A percentile compares a stretch with the other conserved stretches of the same genome.
These are phyloP conservation scores for Aspergillus neotritici DNA, from an alignment of 2,329 filamentous ascomycete species.

Conservation along the genomic window DNA sequence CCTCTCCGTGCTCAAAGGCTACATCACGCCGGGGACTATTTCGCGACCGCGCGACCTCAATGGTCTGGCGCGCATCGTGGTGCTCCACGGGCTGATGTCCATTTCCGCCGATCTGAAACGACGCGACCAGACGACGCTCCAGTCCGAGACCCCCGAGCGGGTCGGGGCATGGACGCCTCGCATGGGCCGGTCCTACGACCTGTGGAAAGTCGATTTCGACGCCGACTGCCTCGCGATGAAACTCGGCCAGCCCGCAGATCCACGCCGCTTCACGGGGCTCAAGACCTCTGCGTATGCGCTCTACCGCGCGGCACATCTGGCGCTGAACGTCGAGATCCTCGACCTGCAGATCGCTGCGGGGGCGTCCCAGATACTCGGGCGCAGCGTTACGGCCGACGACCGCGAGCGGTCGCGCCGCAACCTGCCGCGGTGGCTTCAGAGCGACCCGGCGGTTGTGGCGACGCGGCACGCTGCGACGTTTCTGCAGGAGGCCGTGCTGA, in stretches of 20 bases:
- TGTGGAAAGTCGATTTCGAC: slow-evolving; percentile 57
- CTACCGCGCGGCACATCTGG: slow-evolving; percentile 54
- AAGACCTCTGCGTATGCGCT: slow-evolving; percentile 49
- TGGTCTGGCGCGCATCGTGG: slow-evolving; percentile 48
- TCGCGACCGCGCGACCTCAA: slow-evolving; percentile 42
- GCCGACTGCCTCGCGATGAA: slow-evolving; percentile 42
- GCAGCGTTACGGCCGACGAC: slow-evolving; percentile 47
- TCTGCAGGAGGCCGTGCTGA: slow-evolving; percentile 46
- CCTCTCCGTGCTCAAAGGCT: slow-evolving; percentile 51
- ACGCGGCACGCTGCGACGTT: slow-evolving; percentile 51
- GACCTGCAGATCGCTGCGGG: slow-evolving; percentile 60
- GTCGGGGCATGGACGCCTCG: slow-evolving; percentile 48
- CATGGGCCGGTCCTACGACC: slow-evolving; percentile 49
- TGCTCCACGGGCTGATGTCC: slow-evolving; percentile 59
- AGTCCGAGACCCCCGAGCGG: slow-evolving; percentile 35
- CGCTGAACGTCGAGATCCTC: slow-evolving; percentile 54
- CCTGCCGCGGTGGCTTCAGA: slow-evolving; percentile 18
- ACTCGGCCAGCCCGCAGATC: slow-evolving; percentile 26
- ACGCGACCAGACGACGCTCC: slow-evolving; percentile 56
- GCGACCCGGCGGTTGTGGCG: slow-evolving; percentile 11
- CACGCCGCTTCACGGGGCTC: slow-evolving; percentile 43
- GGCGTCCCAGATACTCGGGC: slow-evolving; percentile 54
- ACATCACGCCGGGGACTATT: slow-evolving; percentile 44
- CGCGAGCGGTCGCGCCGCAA: slow-evolving; percentile 42
- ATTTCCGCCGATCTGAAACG: slow-evolving; percentile 58